Percentiles rank a stretch among this genome's conserved stretches.
phyloP scores from a whole-genome alignment of 1,284 basidiomycete species.

The Neotropicomus parvogracilis region DNA sequence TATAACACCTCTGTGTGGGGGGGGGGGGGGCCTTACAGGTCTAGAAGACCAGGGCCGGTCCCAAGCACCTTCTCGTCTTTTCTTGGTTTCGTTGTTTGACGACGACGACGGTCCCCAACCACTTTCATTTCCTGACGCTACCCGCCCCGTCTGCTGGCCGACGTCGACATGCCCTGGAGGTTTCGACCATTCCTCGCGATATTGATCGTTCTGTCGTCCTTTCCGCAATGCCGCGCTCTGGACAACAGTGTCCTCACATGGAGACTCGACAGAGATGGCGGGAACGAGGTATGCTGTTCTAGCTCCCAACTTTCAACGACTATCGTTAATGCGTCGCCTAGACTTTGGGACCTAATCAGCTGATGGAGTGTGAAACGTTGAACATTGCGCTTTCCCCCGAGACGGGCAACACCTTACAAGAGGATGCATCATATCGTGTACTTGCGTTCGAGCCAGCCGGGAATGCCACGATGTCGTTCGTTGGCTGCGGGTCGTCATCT shows the following conservation, averaged over 20 bases:
- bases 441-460: constrained; percentile 15
- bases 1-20: too few relatives aligned
- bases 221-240: constrained; percentile 5
- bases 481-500: constrained; percentile 5
- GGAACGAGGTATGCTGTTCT: constrained; percentile 4
- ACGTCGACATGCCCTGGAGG: constrained; percentile 6
- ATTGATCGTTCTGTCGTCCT: constrained; percentile 1
- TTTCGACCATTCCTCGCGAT: not conserved
- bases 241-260: not conserved
- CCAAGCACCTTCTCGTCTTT: not conserved
- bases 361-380: constrained; percentile 17
- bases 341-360: not conserved
- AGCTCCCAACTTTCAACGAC: not conserved
- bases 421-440: constrained; percentile 7
- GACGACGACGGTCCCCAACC: too few relatives aligned
- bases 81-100: not conserved
- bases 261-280: not conserved
- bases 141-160: constrained; percentile 3
- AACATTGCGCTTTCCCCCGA: constrained; percentile 4
- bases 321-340: constrained; percentile 1
- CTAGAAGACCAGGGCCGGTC: constrained; percentile 4
- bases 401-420: not conserved
- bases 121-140: not conserved
- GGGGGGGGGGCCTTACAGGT: too few relatives aligned
- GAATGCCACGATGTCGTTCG: not conserved